Percentiles rank a stretch among this genome's conserved stretches.
Evolutionary conservation across 257 asterid genomes (phyloP).

Genomic region (Fraxinus cuspidata): DNA sequence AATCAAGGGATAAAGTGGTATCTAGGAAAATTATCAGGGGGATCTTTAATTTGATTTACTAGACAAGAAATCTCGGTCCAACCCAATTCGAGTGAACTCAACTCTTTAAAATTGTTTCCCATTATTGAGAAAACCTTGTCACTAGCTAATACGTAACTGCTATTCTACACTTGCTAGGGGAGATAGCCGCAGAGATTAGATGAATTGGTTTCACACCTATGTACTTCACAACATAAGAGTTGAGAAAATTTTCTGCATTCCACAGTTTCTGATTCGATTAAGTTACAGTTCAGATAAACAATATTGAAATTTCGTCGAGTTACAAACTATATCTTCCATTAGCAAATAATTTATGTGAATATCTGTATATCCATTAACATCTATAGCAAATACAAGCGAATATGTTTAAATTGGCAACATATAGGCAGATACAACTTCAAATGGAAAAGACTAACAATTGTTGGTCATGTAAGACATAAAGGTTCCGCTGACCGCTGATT

Average conservation of each 20-base stretch:
- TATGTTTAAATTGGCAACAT: background rate
- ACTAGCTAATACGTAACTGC: background rate
- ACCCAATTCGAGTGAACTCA: no score
- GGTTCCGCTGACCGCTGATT: no score
- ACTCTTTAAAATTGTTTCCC: no score
- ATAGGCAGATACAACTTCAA: background rate
- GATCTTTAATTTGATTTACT: background rate
- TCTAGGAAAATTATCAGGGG: background rate
- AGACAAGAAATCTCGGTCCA: no score
- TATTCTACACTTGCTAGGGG: background rate
- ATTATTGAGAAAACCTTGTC: background rate
- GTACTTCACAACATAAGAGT: no score
- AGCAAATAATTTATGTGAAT: background rate
- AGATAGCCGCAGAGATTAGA: background rate
- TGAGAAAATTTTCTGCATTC: no score
- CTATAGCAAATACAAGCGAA: background rate
- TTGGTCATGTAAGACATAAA: no score
- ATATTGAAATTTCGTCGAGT: background rate
- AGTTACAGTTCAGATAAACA: background rate
- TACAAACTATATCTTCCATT: background rate
- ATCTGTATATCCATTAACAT: background rate
- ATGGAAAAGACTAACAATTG: no score
- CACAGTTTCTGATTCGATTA: no score
- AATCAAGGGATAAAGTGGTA: background rate
- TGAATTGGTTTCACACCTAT: background rate